Base-by-base conservation (phyloP, 2,329 filamentous ascomycete species). In the Colletotrichum tropicale region DNA sequence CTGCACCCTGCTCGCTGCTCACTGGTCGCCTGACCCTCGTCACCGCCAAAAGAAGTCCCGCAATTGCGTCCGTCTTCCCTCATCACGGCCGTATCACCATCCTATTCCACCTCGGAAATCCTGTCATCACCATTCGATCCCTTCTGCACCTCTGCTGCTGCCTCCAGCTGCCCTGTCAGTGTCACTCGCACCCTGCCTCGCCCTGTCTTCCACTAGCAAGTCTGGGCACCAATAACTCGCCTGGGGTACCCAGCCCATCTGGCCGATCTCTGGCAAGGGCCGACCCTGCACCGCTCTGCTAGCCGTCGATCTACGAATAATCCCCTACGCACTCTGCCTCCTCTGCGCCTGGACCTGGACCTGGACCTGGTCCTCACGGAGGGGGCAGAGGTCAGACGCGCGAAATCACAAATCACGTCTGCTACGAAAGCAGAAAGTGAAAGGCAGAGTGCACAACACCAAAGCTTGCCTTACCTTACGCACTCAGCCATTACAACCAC, bases 271-370 rank as follows among this genome's bases (percentile, higher is more conserved):
- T 38, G 48, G 36, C 72, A 75, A 56, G 72, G 72, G 72, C 43
- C 43, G 36, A 66, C 76, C 73, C 74, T 77, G 76, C 48, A 70
- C 30, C 55, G 36, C 72, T 60, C 73, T 21, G 32, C 55, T 77
- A 76, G 76, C 69, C 32, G 76, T 77, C 76, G 76, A 77, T 77
- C 76, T 26, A 70, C 43, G 15, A 38, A 58, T 30, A 38, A 34
- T 64, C 58, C 28, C 58, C 58, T n/a, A 8, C 18, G 12, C 58
- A 34, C 32, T 43, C 38, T n/a, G 18, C 18, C 38, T 12, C 38
- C 38, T 43, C 38, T n/a, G 9, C 38, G 38, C 9, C 38, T 43
- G 38, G 38, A 43, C 38, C 8, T 38, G 15, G 6, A 18, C 36
- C 36, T 38, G 15, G 36, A 8, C 36, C 18, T 43, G 38, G 38